Conservation (phyloP, 352 stramenopile genomes). For the Pythium guiyangense region DNA sequence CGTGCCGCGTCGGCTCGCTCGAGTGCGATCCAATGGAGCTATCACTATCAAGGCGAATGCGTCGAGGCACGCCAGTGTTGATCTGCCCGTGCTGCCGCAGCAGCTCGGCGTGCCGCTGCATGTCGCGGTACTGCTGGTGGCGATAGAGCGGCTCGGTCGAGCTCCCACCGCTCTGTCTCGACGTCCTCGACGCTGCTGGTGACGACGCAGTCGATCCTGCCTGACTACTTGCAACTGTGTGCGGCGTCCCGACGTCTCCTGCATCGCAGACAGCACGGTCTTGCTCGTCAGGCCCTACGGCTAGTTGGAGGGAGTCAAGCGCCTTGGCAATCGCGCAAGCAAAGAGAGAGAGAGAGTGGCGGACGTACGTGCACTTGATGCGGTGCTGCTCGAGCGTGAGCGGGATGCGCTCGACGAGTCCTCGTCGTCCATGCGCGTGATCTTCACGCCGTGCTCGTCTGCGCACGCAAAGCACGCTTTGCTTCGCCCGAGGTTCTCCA, state of each 20-base stretch:
- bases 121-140: conserved; percentile 9
- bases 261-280: not conserved
- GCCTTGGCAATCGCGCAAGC: too few relatives aligned
- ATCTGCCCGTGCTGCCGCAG: conserved; percentile 9
- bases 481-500: conserved; percentile 32
- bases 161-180: conserved; percentile 5
- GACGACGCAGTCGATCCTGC: conserved; percentile 2
- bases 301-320: too few relatives aligned
- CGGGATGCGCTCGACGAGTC: conserved; percentile 10
- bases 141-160: conserved; percentile 12
- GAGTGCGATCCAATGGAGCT: conserved; percentile 3
- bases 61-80: not conserved
- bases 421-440: conserved; percentile 17
- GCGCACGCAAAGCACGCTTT: conserved; percentile 58
- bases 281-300: too few relatives aligned
- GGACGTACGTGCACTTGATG: conserved; percentile 6
- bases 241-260: conserved; percentile 9
- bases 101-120: conserved; percentile 11
- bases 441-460: conserved; percentile 32
- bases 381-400: conserved; percentile 8
- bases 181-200: not conserved
- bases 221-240: conserved; percentile 1
- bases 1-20: conserved; percentile 1
- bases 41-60: conserved; percentile 3
- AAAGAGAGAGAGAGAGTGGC: too few relatives aligned